Evolutionary conservation across 768 basidiomycete species (phyloP).

Genomic region (Dendrothele bispora): DNA sequence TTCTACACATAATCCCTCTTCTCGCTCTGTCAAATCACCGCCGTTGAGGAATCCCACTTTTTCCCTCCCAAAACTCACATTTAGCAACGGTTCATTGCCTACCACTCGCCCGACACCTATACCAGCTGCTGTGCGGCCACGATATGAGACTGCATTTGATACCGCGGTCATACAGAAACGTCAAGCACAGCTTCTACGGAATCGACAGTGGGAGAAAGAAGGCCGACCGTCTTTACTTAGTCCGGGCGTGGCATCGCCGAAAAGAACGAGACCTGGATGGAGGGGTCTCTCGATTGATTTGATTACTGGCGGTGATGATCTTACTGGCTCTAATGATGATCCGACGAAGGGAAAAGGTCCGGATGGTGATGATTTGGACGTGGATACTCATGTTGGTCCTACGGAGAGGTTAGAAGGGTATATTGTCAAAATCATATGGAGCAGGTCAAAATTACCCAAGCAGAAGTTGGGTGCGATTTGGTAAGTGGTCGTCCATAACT

Average conservation of each 20-base stretch:
- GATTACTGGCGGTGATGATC: constrained; percentile 34
- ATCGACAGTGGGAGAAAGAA: constrained; percentile 27
- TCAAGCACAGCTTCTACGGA: too few species aligned
- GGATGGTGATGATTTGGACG: constrained; percentile 28
- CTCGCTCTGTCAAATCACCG: not conserved
- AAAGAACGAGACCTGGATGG: constrained; percentile 64
- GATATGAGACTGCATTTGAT: constrained; percentile 70
- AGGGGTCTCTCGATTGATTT: constrained; percentile 69
- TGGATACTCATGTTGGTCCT: constrained; percentile 29
- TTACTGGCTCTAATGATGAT: constrained; percentile 5
- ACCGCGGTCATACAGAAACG: constrained; percentile 55
- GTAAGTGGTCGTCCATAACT: constrained; percentile 36
- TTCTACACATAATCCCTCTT: not conserved
- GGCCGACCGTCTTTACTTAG: constrained; percentile 33
- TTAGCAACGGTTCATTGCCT: constrained; percentile 19
- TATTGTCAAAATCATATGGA: constrained; percentile 64
- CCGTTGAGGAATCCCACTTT: constrained; percentile 1
- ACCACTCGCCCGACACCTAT: constrained; percentile 62
- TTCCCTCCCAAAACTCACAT: constrained; percentile 25
- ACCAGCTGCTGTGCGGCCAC: constrained; percentile 58
- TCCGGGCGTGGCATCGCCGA: constrained; percentile 20
- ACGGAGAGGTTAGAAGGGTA: constrained; percentile 57
- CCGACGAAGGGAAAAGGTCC: constrained; percentile 20
- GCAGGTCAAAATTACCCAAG: constrained; percentile 53
- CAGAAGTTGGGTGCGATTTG: constrained; percentile 62